These are phyloP conservation scores for Medicago arabica DNA, from an alignment of 306 rosid species.

Conservation along the genomic window DNA sequence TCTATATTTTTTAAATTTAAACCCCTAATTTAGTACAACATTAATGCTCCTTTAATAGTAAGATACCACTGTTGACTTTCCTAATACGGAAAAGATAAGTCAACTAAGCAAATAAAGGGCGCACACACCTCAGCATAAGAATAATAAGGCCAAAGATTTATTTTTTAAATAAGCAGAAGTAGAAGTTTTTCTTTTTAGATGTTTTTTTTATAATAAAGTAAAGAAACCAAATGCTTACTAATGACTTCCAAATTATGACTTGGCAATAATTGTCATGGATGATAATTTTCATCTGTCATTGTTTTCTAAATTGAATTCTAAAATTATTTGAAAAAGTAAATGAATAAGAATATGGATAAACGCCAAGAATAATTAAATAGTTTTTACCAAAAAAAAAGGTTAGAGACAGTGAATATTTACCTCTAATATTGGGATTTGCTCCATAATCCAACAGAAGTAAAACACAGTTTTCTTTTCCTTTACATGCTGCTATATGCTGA, in stretches of 20 bases:
- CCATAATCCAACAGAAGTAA: slow-evolving; percentile 70
- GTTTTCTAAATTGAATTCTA: background rate
- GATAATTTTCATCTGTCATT: slow-evolving; percentile 22
- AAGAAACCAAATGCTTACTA: slow-evolving; percentile 21
- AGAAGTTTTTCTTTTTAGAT: background rate
- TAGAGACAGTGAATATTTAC: slow-evolving; percentile 48
- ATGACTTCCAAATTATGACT: background rate
- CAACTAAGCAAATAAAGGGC: background rate
- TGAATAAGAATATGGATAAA: too few species aligned
- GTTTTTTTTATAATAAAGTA: background rate
- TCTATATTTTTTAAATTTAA: background rate
- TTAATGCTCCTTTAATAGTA: background rate
- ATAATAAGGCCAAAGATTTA: too few species aligned
- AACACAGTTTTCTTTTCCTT: slow-evolving; percentile 77
- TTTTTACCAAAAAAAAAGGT: background rate
- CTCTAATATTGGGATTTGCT: slow-evolving; percentile 79
- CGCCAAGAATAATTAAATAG: background rate
- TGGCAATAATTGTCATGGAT: background rate
- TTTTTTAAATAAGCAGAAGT: background rate
- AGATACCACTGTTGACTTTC: slow-evolving; percentile 24
- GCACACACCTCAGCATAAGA: too few species aligned
- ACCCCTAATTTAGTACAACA: slow-evolving; percentile 4
- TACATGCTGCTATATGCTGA: slow-evolving; percentile 81
- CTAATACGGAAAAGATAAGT: slow-evolving; percentile 5
- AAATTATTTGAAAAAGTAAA: slow-evolving; percentile 4